Evolutionary conservation across 2,329 filamentous ascomycete genomes (phyloP), one percentile per base, ranked within the genome.

Genomic region (Exserohilum rostratum): DNA sequence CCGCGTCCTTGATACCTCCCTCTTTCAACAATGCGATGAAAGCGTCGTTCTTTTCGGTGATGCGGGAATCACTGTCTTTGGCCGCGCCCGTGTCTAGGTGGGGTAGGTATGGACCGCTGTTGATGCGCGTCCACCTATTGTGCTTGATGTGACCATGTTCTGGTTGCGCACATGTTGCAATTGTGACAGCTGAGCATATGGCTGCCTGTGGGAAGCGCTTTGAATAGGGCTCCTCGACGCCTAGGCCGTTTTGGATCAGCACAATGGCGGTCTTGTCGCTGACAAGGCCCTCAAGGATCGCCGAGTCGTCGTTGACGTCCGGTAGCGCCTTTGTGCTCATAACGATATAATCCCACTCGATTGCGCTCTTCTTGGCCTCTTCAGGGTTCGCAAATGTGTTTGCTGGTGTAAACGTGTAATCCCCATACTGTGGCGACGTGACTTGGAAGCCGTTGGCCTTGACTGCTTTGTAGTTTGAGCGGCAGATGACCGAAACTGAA

Each of bases 111-210:
- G 87, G 85, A 0, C 88, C 88, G 46, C 89, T 80, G 66, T 86
- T 88, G 55, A 90, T 87, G 35, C 88, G 78, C 39, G 88, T 91
- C 88, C 88, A 91, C 34, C 87, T 82, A 70, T 90, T 90, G 74
- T 91, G 88, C 42, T 83, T 80, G 52, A 91, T 83, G 0, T 83
- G 76, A 5, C 88, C 88, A 20, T 82, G 85, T 2, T 77, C 75
- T 5, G 81, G 83, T 73, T 90, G 88, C 60, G 87, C 88, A 13
- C 86, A 88, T 60, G 85, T 88, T 29, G 88, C 81, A 56, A 90
- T 82, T 2, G 88, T 90, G 27, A 90, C 88, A 20, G 85, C 88
- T 63, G 84, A 88, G 54, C 90, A 75, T 42, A 91, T 84, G 1
- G 83, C 80, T 1, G 82, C 83, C 2, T 68, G 40, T 0, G 87